These are phyloP conservation scores for Linderina pennispora DNA, from an alignment of 192 early-diverging fungal genomes.

Conservation along the genomic window DNA sequence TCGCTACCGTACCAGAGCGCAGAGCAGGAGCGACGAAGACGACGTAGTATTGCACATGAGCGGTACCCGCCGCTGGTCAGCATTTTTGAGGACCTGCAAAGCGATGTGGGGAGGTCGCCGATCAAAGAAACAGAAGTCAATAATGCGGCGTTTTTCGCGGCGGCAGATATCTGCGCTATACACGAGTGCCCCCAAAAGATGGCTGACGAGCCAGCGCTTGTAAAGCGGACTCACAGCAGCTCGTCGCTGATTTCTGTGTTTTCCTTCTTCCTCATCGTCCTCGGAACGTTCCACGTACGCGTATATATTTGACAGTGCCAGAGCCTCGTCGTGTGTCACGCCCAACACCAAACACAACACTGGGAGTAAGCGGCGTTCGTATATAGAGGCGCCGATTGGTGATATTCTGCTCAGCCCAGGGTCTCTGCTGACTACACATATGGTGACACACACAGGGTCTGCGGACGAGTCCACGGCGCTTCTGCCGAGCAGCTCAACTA, in stretches of 20 bases:
- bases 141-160: neutral
- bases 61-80: conserved; percentile 45
- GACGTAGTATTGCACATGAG: conserved; percentile 38
- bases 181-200: neutral
- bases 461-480: conserved; percentile 12
- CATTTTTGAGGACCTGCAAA: conserved; percentile 24
- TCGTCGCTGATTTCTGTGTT: conserved; percentile 23
- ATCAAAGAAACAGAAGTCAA: neutral
- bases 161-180: neutral
- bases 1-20: conserved; percentile 15
- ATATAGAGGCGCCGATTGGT: neutral
- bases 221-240: conserved; percentile 7
- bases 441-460: neutral
- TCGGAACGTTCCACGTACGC: conserved; percentile 37
- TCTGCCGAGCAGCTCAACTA: conserved; percentile 5
- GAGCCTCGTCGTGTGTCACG: neutral
- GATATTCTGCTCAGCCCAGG: conserved; percentile 4
- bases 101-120: neutral
- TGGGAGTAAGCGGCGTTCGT: neutral
- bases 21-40: conserved; percentile 8
- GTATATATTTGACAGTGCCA: conserved; percentile 40
- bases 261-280: conserved; percentile 19
- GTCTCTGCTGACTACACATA: conserved; percentile 2
- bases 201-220: neutral
- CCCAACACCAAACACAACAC: neutral